A percentile compares a stretch with the other conserved stretches of the same genome.
Conservation (phyloP, 768 basidiomycete genomes). For the Tylopilus sp. region DNA sequence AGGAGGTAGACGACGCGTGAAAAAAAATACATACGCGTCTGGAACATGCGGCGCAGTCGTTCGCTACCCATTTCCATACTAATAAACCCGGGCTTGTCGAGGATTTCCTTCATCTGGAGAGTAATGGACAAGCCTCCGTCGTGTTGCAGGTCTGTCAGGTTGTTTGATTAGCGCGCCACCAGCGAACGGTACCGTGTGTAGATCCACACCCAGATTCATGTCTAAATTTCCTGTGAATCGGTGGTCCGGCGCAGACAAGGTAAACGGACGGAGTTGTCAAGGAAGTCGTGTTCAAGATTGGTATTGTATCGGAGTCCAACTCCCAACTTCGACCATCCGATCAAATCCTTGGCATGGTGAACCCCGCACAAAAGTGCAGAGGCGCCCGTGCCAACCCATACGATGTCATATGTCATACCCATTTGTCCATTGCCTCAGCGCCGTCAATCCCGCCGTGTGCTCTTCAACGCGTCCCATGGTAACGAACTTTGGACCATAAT, state of each 20-base stretch:
- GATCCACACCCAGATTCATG: slow-evolving; percentile 15
- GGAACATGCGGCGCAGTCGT: slow-evolving; percentile 29
- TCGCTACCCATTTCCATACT: slow-evolving; percentile 23
- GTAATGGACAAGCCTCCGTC: slow-evolving; percentile 27
- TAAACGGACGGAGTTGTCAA: background rate
- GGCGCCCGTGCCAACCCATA: background rate
- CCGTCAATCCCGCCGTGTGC: slow-evolving; percentile 15
- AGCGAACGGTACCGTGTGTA: background rate
- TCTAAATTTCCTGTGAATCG: background rate
- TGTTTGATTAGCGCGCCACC: background rate
- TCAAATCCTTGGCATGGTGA: too few species aligned
- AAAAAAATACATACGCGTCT: slow-evolving; percentile 18
- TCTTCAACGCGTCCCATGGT: background rate
- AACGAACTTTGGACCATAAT: background rate
- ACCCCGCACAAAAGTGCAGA: slow-evolving; percentile 12
- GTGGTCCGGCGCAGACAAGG: too few species aligned
- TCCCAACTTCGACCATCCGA: too few species aligned
- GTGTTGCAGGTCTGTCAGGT: slow-evolving; percentile 3
- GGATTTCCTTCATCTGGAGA: slow-evolving; percentile 26
- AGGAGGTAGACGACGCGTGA: too few species aligned
- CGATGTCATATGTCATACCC: background rate
- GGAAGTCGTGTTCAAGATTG: slow-evolving; percentile 1
- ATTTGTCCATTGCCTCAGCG: slow-evolving; percentile 13
- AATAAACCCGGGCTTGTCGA: slow-evolving; percentile 26
- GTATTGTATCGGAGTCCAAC: background rate